Conservation (phyloP, 2,329 filamentous ascomycete genomes). For the Thermochaetoides dissita region DNA sequence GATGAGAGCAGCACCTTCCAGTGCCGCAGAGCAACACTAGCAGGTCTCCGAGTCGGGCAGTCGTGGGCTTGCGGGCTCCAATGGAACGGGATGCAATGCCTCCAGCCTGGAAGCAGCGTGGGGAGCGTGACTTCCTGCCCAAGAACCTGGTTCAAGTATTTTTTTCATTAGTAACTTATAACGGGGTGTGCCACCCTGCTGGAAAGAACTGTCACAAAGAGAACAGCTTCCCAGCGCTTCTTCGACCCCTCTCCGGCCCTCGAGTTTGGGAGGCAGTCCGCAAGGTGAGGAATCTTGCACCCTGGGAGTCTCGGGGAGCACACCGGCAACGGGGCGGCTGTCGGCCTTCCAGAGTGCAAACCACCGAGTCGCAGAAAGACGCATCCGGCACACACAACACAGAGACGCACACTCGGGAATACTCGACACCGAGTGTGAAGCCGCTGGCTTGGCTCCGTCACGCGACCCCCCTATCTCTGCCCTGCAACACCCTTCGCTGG, state of each 20-base stretch:
- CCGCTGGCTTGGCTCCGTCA: too few species aligned
- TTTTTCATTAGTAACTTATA: conserved; percentile 13
- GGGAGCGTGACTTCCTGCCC: conserved; percentile 8
- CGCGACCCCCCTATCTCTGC: too few species aligned
- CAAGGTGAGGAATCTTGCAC: background rate
- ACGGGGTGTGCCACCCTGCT: conserved; percentile 11
- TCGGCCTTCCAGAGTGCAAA: too few species aligned
- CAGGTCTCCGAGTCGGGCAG: too few species aligned
- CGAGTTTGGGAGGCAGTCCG: background rate
- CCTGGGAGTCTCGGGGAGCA: too few species aligned
- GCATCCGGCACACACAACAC: too few species aligned
- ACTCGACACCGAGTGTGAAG: too few species aligned
- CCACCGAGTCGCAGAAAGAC: too few species aligned
- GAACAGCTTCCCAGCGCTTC: background rate
- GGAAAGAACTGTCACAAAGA: conserved; percentile 5
- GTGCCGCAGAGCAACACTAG: background rate
- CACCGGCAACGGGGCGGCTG: too few species aligned
- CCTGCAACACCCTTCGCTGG: too few species aligned
- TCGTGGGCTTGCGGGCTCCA: too few species aligned
- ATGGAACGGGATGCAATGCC: conserved; percentile 1
- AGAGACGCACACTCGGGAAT: too few species aligned
- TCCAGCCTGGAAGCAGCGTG: conserved; percentile 6
- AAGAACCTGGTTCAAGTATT: conserved; percentile 9
- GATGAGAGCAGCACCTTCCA: conserved; percentile 3
- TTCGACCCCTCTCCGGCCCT: conserved; percentile 2